phyloP scores from a whole-genome alignment of 495 filamentous ascomycete species.

The Podospora anserina region DNA sequence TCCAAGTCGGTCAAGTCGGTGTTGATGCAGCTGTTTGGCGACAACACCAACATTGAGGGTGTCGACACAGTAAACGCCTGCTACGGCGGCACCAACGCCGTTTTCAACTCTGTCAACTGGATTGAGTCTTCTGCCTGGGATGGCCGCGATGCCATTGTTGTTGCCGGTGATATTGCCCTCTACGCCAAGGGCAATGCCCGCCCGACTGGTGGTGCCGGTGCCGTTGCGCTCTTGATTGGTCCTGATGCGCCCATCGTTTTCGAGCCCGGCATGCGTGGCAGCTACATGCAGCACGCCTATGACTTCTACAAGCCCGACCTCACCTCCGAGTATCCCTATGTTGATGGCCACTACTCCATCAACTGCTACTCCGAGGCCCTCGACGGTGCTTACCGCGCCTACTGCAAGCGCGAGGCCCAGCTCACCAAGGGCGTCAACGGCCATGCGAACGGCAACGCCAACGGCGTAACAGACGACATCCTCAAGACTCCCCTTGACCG shows the following conservation, averaged over 20 bases:
- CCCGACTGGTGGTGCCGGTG: constrained; percentile 93
- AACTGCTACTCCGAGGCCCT: constrained; percentile 95
- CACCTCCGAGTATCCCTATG: constrained; percentile 94
- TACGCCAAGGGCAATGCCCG: constrained; percentile 95
- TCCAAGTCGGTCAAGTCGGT: constrained; percentile 99
- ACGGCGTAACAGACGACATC: constrained; percentile 45
- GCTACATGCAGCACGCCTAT: constrained; percentile 92
- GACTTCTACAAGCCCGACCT: constrained; percentile 99
- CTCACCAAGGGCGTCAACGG: constrained; percentile 56
- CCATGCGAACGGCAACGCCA: constrained; percentile 37
- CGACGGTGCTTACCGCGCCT: constrained; percentile 93
- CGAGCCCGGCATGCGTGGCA: constrained; percentile 87
- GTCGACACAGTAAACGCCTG: constrained; percentile 96
- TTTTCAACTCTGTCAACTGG: constrained; percentile 98
- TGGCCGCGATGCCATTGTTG: constrained; percentile 87
- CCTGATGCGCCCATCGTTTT: constrained; percentile 88
- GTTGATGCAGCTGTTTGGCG: constrained; percentile 92
- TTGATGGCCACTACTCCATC: constrained; percentile 94
- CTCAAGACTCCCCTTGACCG: constrained; percentile 76
- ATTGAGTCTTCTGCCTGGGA: constrained; percentile 98
- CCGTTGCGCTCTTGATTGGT: constrained; percentile 90
- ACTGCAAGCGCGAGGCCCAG: constrained; percentile 75
- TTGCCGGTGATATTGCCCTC: constrained; percentile 95
- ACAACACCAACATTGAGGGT: constrained; percentile 90
- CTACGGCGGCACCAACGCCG: constrained; percentile 96